phyloP scores from a whole-genome alignment of 129 eudicot species.

The Escallonia herrerae region DNA sequence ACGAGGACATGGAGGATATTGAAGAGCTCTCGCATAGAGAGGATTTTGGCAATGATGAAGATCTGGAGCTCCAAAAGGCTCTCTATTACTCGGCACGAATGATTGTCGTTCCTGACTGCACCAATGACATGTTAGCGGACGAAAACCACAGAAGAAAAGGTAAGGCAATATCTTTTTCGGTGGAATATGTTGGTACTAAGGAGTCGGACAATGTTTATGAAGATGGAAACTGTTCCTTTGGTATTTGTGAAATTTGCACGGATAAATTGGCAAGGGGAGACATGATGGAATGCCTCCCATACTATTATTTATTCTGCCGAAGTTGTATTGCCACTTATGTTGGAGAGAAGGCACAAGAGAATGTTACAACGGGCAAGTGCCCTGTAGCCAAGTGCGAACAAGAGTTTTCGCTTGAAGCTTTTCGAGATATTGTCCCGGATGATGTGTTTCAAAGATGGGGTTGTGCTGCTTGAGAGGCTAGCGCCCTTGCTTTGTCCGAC shows the following conservation, averaged over 20 bases:
- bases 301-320: not conserved
- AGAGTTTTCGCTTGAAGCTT: not conserved
- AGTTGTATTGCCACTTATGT: not conserved
- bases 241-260: not conserved
- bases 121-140: too few species aligned
- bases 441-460: not conserved
- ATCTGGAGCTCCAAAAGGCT: too few species aligned
- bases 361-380: not conserved
- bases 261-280: not conserved
- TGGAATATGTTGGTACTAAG: too few species aligned
- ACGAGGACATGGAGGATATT: too few species aligned
- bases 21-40: too few species aligned
- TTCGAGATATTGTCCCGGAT: not conserved
- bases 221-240: not conserved
- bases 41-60: too few species aligned
- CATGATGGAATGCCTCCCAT: not conserved
- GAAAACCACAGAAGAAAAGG: not conserved
- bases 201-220: not conserved
- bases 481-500: not conserved
- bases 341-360: not conserved
- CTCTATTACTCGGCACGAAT: not conserved
- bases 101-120: too few species aligned
- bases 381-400: not conserved
- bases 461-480: not conserved
- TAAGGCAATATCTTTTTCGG: not conserved